Evolutionary conservation across 139 green algal species (phyloP).

Genomic region (Diplosphaera chodatii): DNA sequence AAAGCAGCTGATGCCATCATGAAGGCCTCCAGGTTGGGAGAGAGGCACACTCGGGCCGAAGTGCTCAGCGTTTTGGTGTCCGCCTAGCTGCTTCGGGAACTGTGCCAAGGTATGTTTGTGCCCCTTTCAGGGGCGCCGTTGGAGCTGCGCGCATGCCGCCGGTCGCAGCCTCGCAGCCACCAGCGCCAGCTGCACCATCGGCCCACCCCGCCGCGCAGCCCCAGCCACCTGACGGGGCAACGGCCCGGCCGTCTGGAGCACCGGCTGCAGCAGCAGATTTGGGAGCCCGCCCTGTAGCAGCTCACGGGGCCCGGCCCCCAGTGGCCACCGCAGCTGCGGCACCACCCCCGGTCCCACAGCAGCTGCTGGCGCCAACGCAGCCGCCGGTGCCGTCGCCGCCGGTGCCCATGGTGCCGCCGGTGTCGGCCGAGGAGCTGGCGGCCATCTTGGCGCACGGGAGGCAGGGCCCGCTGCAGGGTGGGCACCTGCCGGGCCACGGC

Average conservation of each 20-base stretch:
- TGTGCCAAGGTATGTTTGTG: no score
- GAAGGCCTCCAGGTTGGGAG: neutral
- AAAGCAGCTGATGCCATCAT: neutral
- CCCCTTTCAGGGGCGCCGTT: no score
- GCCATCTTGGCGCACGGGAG: neutral
- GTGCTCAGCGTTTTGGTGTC: no score
- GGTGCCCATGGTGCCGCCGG: neutral
- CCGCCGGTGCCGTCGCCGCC: neutral
- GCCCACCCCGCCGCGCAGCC: no score
- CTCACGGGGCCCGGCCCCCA: neutral
- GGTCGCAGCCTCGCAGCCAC: no score
- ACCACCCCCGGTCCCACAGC: neutral
- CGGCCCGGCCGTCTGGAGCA: neutral
- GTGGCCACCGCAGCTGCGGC: neutral
- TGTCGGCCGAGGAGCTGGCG: no score
- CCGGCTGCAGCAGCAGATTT: neutral
- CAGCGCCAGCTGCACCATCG: no score
- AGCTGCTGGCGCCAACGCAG: no score
- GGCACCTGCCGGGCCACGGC: neutral
- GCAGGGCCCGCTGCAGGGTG: neutral
- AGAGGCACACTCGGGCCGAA: no score
- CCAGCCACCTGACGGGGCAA: no score
- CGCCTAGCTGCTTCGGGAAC: no score
- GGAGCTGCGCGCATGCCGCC: no score
- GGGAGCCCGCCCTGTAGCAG: neutral